Evolutionary conservation across 257 asterid genomes (phyloP), one percentile per base, ranked within the genome.

Genomic region (Nicotiana tabacum): DNA sequence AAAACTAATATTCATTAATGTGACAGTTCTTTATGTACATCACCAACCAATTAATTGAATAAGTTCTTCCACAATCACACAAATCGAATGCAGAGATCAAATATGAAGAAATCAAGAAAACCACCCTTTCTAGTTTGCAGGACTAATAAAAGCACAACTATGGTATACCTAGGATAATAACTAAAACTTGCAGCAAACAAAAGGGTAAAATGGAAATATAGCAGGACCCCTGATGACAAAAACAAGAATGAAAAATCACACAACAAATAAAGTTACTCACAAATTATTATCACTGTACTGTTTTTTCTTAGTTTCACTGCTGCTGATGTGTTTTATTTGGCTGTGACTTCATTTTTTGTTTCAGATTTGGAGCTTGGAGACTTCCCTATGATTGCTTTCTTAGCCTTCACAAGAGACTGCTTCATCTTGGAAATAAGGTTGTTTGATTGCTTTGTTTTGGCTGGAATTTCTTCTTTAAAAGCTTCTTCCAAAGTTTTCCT

Each of bases 391-490:
- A 95, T 94, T 1, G 97, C 99, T 82, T 95, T 95, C 88, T 91
- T 95, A 0, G 98, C 99, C 92, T 95, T 95, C 81, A 92, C 97
- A 7, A 95, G 90, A 5, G 99, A 88, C 13, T 94, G 97, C 92
- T 95, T 95, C 93, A 95, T 77, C 86, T 92, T 92, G 87, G 94
- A 88, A 16, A 94, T 90, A 18, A 95, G 53, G 78, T 79, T 90
- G 39, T 83, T 84, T 32, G 99, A 94, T 9, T 87, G 92, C 89
- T 94, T 95, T 43, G 85, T 60, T 90, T 90, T 91, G 66, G 84
- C 90, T 1, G 92, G 88, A 69, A 90, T 89, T 21, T 86, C 90
- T 66, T 90, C 89, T 3, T 83, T 43, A 43, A 43, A 43, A 43
- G 11, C 48, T 43, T 43, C 48, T 43, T 43, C 48, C 48, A 43